Conservation (phyloP, 2,329 filamentous ascomycete genomes). For the Paecilomyces dactylethromorphus region DNA sequence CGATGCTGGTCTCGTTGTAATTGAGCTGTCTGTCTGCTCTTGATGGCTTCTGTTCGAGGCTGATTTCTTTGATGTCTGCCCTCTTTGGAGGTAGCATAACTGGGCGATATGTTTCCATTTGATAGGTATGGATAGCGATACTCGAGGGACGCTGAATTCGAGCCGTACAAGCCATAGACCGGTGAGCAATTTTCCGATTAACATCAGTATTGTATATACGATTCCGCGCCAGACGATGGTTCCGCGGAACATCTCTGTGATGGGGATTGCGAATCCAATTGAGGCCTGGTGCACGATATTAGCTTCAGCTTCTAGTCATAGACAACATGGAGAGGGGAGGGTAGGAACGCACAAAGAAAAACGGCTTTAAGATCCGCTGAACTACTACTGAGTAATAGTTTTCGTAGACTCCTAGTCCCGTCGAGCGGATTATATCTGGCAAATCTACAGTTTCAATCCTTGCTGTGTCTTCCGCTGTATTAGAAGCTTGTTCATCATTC, state of each 20-base stretch:
- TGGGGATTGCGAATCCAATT: constrained; percentile 73
- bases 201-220: constrained; percentile 67
- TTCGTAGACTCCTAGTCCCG: constrained; percentile 33
- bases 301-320: neutral
- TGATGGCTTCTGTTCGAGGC: neutral
- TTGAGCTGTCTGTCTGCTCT: too few relatives aligned
- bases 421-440: constrained; percentile 4
- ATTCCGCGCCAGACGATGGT: constrained; percentile 64
- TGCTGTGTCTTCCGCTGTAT: neutral
- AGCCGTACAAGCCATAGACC: constrained; percentile 52
- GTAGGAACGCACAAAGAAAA: constrained; percentile 61
- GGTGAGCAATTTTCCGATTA: constrained; percentile 54
- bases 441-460: too few relatives aligned
- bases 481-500: neutral
- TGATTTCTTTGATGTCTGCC: neutral
- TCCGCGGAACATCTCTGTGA: constrained; percentile 60
- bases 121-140: constrained; percentile 1
- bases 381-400: constrained; percentile 41
- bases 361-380: constrained; percentile 55
- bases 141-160: neutral
- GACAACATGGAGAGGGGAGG: neutral
- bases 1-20: too few relatives aligned
- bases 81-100: neutral
- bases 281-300: constrained; percentile 31
- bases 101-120: neutral